Percentiles rank a stretch among this genome's conserved stretches.
Conservation (phyloP, 2,329 filamentous ascomycete species). For the Calonectria hongkongensis region DNA sequence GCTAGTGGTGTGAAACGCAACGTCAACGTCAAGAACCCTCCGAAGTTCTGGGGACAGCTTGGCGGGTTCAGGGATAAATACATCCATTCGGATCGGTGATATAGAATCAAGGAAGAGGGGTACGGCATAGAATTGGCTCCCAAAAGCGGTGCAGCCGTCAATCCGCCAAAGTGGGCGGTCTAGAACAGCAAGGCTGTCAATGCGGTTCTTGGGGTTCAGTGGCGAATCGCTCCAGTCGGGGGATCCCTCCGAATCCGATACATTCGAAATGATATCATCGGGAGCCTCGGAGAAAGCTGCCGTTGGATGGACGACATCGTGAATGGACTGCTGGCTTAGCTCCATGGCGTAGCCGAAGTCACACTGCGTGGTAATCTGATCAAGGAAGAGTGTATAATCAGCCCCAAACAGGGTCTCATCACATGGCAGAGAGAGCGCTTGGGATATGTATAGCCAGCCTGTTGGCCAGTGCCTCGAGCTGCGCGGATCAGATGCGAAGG, state of each 20-base stretch:
- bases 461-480: constrained; percentile 41
- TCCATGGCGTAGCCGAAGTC: constrained; percentile 66
- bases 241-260: constrained; percentile 9
- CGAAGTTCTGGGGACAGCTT: constrained; percentile 65
- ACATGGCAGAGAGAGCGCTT: constrained; percentile 47
- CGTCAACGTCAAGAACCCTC: constrained; percentile 67
- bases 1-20: constrained; percentile 74
- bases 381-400: constrained; percentile 37
- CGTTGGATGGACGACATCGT: constrained; percentile 75
- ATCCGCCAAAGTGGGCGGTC: constrained; percentile 72
- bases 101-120: constrained; percentile 69
- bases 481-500: constrained; percentile 50
- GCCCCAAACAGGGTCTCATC: constrained; percentile 42
- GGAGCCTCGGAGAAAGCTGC: constrained; percentile 66
- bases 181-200: constrained; percentile 72
- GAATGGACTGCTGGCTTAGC: constrained; percentile 70
- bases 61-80: constrained; percentile 73
- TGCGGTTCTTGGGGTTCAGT: constrained; percentile 77
- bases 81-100: constrained; percentile 73
- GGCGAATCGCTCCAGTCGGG: constrained; percentile 67
- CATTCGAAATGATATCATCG: constrained; percentile 10
- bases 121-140: constrained; percentile 74
- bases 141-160: constrained; percentile 74
- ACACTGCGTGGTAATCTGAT: constrained; percentile 37
- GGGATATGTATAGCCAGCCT: constrained; percentile 47